A percentile compares a stretch with the other conserved stretches of the same genome.
Evolutionary conservation across 352 stramenopile genomes (phyloP).

Genomic region (Phytopythium boreale): DNA sequence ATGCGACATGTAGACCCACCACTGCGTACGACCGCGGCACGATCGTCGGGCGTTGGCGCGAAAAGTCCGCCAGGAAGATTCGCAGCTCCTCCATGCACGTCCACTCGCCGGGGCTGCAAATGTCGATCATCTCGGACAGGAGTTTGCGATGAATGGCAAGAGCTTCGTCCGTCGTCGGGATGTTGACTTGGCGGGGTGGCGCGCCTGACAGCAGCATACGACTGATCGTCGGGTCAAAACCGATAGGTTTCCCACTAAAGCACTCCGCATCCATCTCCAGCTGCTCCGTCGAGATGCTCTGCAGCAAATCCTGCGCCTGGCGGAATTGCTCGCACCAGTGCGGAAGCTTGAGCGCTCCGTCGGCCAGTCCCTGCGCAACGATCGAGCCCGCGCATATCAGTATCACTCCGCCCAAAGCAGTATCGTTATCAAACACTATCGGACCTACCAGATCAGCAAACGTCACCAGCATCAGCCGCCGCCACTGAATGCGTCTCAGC

Average conservation of each 20-base stretch:
- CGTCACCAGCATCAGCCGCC: conserved; percentile 40
- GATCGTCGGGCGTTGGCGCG: conserved; percentile 60
- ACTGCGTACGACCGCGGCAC: conserved; percentile 78
- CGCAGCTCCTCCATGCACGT: conserved; percentile 80
- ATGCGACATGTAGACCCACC: conserved; percentile 28
- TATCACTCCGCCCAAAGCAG: not conserved
- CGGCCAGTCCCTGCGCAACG: conserved; percentile 31
- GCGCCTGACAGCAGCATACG: conserved; percentile 64
- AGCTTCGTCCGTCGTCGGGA: conserved; percentile 49
- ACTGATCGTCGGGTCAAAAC: conserved; percentile 76
- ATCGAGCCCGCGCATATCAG: not conserved
- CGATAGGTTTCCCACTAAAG: conserved; percentile 64
- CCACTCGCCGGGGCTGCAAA: conserved; percentile 59
- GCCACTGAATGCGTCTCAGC: conserved; percentile 54
- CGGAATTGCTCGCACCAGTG: conserved; percentile 37
- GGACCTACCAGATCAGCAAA: conserved; percentile 30
- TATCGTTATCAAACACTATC: not conserved
- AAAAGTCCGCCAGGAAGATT: conserved; percentile 77
- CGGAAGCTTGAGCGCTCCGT: conserved; percentile 37
- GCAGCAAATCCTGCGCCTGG: conserved; percentile 38
- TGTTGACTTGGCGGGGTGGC: conserved; percentile 69
- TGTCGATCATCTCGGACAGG: conserved; percentile 48
- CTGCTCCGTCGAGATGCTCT: conserved; percentile 43
- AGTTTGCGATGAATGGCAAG: conserved; percentile 51
- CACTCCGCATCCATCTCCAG: conserved; percentile 66